These are phyloP conservation scores for Cutaneotrichosporon sp. DNA, from an alignment of 1,284 basidiomycete genomes.

Conservation along the genomic window DNA sequence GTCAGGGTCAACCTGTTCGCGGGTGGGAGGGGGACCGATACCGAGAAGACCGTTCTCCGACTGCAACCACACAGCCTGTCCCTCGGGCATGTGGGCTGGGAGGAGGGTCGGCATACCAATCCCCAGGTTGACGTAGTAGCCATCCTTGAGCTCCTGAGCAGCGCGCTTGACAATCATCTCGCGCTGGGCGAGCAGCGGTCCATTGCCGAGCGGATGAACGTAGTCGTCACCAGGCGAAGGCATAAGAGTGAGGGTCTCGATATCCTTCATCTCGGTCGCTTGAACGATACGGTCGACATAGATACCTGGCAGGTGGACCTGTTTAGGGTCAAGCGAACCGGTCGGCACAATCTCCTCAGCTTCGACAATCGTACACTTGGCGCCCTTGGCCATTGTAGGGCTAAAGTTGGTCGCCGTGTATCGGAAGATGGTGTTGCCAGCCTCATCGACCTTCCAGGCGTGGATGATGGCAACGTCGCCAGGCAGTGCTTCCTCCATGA, in stretches of 20 bases:
- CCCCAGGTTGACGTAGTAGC: slow-evolving; percentile 72
- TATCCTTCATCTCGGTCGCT: slow-evolving; percentile 68
- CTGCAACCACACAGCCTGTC: slow-evolving; percentile 79
- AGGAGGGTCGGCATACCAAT: slow-evolving; percentile 87
- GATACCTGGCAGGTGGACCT: slow-evolving; percentile 78
- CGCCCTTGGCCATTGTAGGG: slow-evolving; percentile 79
- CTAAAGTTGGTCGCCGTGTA: slow-evolving; percentile 85
- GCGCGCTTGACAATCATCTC: slow-evolving; percentile 71
- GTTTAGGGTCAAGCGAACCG: slow-evolving; percentile 74
- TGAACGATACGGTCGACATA: slow-evolving; percentile 80
- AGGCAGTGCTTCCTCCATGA: slow-evolving; percentile 78
- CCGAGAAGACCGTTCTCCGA: slow-evolving; percentile 91
- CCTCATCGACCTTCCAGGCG: slow-evolving; percentile 89
- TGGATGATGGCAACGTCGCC: slow-evolving; percentile 83
- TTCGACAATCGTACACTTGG: slow-evolving; percentile 83
- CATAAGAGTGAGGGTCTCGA: slow-evolving; percentile 72
- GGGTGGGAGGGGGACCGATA: slow-evolving; percentile 86
- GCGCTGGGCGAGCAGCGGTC: slow-evolving; percentile 56
- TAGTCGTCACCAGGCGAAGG: slow-evolving; percentile 51
- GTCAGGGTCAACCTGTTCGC: slow-evolving; percentile 77
- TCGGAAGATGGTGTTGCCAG: slow-evolving; percentile 75
- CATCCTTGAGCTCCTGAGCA: slow-evolving; percentile 82
- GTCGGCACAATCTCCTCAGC: slow-evolving; percentile 85
- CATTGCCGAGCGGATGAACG: slow-evolving; percentile 56
- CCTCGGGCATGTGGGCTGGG: slow-evolving; percentile 71